Evolutionary conservation across 1,284 basidiomycete species (phyloP), one percentile per base, ranked within the genome.

Genomic region (Leccinum fallax): DNA sequence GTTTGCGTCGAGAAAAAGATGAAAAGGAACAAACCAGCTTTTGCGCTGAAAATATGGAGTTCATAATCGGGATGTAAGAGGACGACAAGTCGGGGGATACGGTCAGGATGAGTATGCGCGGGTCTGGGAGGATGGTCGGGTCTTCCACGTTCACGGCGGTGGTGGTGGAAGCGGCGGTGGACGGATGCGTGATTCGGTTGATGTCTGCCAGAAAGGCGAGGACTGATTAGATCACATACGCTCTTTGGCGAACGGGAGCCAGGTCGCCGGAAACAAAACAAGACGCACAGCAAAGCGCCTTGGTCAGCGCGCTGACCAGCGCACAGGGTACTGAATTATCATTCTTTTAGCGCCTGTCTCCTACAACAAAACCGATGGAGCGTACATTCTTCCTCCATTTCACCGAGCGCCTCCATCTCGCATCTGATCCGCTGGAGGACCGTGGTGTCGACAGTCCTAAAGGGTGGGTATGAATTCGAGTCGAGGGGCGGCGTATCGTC

Each of bases 31-130:
- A 24, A 43, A 92, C 95, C 61, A 94, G 83, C 79, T 99, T 99
- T 76, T 99, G 97, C 1, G 97, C 97, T 3, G 95, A 96, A 78
- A 99, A 99, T 58, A 99, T 98, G 61, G 95, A 92, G 75, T 99
- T 99, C 97, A 99, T 99, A 75, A 99, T 88, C 11, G 97, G 93
- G 58, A 99, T 97, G 76, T 97, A 97, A 30, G 94, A 92, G 2
- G 89, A 85, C 7, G 93, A 90, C 16, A 90, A 83, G 76, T 95
- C 92, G 2, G 93, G 93, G 1, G 96, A 97, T 49, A 95, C 94
- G 60, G 95, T 96, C 58, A 99, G 80, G 62, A 99, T 86, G 60
- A 98, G 84, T 62, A 99, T 94, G 28, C 95, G 85, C 0, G 94
- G 89, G 71, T 94, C 91, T 3, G 84, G 78, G n/a, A 82, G 77